Base-by-base conservation (phyloP, 2,329 filamentous ascomycete genomes). In the Aspergillus sp. region DNA sequence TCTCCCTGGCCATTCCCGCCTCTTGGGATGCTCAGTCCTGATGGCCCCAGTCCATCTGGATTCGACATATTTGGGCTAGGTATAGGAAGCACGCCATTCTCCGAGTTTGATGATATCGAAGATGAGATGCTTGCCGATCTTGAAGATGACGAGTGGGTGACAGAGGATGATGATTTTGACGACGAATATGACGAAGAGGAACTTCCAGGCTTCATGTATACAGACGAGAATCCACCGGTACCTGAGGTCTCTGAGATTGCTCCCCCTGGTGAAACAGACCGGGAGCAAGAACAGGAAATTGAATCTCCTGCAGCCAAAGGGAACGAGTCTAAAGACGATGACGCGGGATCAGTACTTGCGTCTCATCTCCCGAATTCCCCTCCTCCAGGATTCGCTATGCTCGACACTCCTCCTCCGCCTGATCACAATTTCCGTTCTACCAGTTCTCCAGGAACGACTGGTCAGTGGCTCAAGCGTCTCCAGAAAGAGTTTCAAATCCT, bases 401-500 rank as follows among this genome's bases (percentile, higher is more conserved):
- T 81, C 3, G 76, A 83, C 34, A 59, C 71, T 4, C 36, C 61
- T 2, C 69, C 75, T 20, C 78, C 79, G 14, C 31, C 61, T 2
- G 69, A 76, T 44, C 76, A 82, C 54, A 72, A 73, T 32, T 81
- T 70, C 49, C 51, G 64, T 36, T 51, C 43, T n/a, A 58, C 50
- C 17, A 45, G 45, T n/a, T 32, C 42, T 65, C 74, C 49, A 68
- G 54, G 55, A 9, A 38, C 51, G 11, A 59, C 64, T 16, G 31
- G 49, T 5, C 13, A 44, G 19, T 45, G 52, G 19, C 61, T 80
- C 56, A 80, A 81, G 50, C 77, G 81, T 38, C 77, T 83, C 17
- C 70, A 70, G 14, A 83, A 82, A 61, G 83, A 86, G 60, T 81
- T 84, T 64, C 75, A 77, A 48, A 84, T 85, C n/a, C 72, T 86